A percentile compares a stretch with the other conserved stretches of the same genome.
Conservation (phyloP, 495 filamentous ascomycete genomes). For the Recurvomyces mirabilis region DNA sequence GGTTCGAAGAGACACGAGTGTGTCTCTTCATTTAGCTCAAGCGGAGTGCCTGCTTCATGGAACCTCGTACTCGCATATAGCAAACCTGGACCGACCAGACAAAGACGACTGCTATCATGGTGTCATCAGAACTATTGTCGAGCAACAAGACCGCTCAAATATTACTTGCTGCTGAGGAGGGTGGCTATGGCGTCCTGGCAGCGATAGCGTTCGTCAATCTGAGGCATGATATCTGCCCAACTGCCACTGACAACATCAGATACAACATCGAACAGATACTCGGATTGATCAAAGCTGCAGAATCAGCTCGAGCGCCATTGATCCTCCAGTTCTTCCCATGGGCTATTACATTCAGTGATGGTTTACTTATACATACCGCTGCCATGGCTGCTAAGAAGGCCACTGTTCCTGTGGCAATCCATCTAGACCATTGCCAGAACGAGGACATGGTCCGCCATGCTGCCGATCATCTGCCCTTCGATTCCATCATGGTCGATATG, state of each 20-base stretch:
- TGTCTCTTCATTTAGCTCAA: no score
- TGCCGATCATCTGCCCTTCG: slow-evolving; percentile 20
- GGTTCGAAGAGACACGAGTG: no score
- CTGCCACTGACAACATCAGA: no score
- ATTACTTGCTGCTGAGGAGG: slow-evolving; percentile 4
- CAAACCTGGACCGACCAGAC: no score
- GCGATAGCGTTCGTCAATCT: slow-evolving; percentile 5
- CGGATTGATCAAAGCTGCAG: slow-evolving; percentile 65
- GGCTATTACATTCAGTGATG: slow-evolving; percentile 58
- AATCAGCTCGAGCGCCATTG: slow-evolving; percentile 58
- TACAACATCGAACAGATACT: slow-evolving; percentile 82
- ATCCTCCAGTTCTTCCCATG: slow-evolving; percentile 84
- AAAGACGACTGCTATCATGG: no score
- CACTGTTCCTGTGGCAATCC: slow-evolving; percentile 26
- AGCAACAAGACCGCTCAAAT: slow-evolving; percentile 8
- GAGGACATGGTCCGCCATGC: slow-evolving; percentile 22
- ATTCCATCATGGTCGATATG: slow-evolving; percentile 33
- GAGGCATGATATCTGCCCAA: no score
- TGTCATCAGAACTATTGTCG: neutral
- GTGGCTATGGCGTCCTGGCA: slow-evolving; percentile 6
- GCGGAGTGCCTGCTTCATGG: no score
- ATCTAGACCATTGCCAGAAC: slow-evolving; percentile 27
- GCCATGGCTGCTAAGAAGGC: slow-evolving; percentile 52
- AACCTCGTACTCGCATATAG: no score
- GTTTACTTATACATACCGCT: slow-evolving; percentile 49